Evolutionary conservation across 371 early-diverging fungal genomes (phyloP), one percentile per base, ranked within the genome.

Genomic region (Mucor lusitanicus): DNA sequence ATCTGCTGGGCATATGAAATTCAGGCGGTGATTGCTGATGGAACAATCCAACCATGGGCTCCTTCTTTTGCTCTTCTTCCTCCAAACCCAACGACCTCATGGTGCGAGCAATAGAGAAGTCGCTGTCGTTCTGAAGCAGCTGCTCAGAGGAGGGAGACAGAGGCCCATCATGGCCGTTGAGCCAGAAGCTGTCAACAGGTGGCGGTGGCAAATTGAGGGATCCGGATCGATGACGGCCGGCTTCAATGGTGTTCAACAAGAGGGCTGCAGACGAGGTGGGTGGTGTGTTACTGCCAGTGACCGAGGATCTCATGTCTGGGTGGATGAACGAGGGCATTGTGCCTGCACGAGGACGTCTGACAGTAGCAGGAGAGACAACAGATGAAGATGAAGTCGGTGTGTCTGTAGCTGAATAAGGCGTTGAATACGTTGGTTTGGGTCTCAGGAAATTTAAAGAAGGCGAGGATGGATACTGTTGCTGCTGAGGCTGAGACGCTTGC

Each of bases 31-130:
- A 79, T 72, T 73, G 78, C 23, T 67, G 72, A 70, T 66, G 72
- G 46, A 71, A 69, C 21, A 60, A 61, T 23, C 54, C 58, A 65
- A 57, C 67, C 64, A 48, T 35, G 6, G 27, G 13, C 15, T 55
- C 35, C 15, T 63, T 57, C 64, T 68, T 59, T 74, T 78, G 72
- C 71, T 70, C 75, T 59, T 58, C 59, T 62, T 92, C 94, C 65
- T 94, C 92, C 54, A 94, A 68, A 2, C 93, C 93, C 19, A 94
- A 80, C 44, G 90, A 90, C 59, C 91, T 89, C 61, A 94, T 75
- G 0, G 91, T 91, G 42, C 89, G 88, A 63, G 88, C 88, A 70
- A 92, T 84, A 42, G 91, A 87, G 53, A 81, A 82, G 63, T 87
- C 86, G 61, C 77, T 85, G 19, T 89, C 89, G 53, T 83, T 85